These are phyloP conservation scores for Pichia sp. DNA, from an alignment of 1,139 yeast species.

Conservation along the genomic window DNA sequence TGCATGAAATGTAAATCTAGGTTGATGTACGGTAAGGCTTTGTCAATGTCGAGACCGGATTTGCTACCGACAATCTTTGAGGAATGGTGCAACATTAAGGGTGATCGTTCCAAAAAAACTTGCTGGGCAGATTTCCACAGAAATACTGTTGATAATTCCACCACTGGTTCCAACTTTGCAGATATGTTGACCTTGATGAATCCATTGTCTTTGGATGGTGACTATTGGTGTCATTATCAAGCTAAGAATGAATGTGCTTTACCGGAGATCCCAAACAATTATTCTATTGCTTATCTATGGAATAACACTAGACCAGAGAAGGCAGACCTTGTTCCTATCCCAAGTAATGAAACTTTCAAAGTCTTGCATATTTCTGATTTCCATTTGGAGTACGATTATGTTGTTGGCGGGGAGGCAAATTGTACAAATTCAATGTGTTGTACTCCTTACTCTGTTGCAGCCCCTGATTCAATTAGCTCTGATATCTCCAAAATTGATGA, in stretches of 20 bases:
- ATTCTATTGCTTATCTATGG: slow-evolving; percentile 34
- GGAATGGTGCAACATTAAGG: slow-evolving; percentile 36
- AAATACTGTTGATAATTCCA: slow-evolving; percentile 28
- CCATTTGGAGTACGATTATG: slow-evolving; percentile 52
- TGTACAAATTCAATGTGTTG: slow-evolving; percentile 50
- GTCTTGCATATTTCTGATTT: slow-evolving; percentile 62
- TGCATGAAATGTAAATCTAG: slow-evolving; percentile 36
- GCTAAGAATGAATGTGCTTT: slow-evolving; percentile 32
- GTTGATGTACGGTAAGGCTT: slow-evolving; percentile 35
- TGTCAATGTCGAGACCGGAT: slow-evolving; percentile 35
- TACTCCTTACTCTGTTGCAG: slow-evolving; percentile 25
- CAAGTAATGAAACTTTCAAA: slow-evolving; percentile 40
- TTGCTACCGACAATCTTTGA: slow-evolving; percentile 36
- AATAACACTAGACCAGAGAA: slow-evolving; percentile 29
- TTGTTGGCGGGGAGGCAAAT: slow-evolving; percentile 53
- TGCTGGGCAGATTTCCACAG: slow-evolving; percentile 30
- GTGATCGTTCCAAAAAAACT: slow-evolving; percentile 20
- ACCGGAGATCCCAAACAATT: slow-evolving; percentile 34
- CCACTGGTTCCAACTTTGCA: slow-evolving; percentile 39
- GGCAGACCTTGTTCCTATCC: slow-evolving; percentile 30
- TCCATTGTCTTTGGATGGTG: slow-evolving; percentile 44
- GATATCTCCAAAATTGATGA: slow-evolving; percentile 10
- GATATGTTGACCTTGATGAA: slow-evolving; percentile 41
- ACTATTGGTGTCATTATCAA: slow-evolving; percentile 46
- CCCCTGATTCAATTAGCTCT: slow-evolving; percentile 28